These are phyloP conservation scores for Lepiota subincarnata DNA, from an alignment of 768 basidiomycete species.

Conservation along the genomic window DNA sequence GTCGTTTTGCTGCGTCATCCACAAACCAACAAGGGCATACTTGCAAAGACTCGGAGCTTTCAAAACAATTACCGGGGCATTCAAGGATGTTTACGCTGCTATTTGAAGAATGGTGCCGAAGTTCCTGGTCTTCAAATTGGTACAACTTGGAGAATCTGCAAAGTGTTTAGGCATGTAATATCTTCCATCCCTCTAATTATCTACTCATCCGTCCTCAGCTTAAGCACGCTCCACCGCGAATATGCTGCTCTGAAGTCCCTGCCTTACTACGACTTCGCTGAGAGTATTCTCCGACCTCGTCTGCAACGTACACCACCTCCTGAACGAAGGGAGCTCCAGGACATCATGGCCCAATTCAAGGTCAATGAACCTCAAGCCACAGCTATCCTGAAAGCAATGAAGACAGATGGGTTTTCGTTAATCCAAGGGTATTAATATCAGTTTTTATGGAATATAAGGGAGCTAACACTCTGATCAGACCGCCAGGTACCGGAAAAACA, in stretches of 20 bases:
- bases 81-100: conserved; percentile 59
- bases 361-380: conserved; percentile 94
- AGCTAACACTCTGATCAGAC: conserved; percentile 42
- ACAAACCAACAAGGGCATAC: conserved; percentile 45
- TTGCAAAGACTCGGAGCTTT: conserved; percentile 60
- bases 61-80: conserved; percentile 36
- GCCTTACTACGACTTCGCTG: conserved; percentile 74
- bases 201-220: conserved; percentile 37
- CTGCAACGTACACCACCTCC: conserved; percentile 44
- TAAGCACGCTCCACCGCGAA: conserved; percentile 90
- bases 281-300: conserved; percentile 67
- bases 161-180: conserved; percentile 70
- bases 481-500: conserved; percentile 98
- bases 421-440: conserved; percentile 79
- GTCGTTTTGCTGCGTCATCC: conserved; percentile 73
- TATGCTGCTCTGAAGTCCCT: conserved; percentile 83
- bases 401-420: conserved; percentile 73
- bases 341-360: conserved; percentile 63
- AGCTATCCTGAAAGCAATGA: conserved; percentile 77
- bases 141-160: conserved; percentile 70
- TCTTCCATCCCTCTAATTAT: not conserved
- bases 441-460: not conserved
- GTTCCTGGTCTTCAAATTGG: conserved; percentile 64
- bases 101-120: conserved; percentile 28
- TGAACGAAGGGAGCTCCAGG: conserved; percentile 48